A percentile compares a stretch with the other conserved stretches of the same genome.
Conservation (phyloP, 2,329 filamentous ascomycete genomes). For the Myrmaecium sp. region DNA sequence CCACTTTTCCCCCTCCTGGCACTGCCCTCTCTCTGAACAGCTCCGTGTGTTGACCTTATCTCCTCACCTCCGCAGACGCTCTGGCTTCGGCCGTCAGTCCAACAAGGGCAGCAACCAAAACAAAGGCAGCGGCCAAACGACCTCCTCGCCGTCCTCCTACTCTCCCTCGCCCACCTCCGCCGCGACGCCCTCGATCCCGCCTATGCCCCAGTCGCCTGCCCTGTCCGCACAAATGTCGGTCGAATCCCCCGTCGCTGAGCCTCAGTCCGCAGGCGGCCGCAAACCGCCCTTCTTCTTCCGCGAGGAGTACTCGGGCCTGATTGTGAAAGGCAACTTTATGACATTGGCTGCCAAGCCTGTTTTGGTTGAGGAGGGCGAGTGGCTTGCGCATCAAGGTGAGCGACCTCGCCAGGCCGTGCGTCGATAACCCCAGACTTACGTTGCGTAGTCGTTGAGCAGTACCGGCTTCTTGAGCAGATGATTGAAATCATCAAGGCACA, state of each 20-base stretch:
- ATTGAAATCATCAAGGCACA: constrained; percentile 76
- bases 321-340: constrained; percentile 96
- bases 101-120: constrained; percentile 22
- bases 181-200: constrained; percentile 12
- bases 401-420: constrained; percentile 5
- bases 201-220: constrained; percentile 34
- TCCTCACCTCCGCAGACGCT: constrained; percentile 16
- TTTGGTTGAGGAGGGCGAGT: constrained; percentile 86
- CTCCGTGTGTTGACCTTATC: too few species aligned
- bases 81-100: constrained; percentile 25
- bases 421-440: constrained; percentile 6
- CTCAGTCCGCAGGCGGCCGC: constrained; percentile 32
- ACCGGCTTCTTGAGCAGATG: constrained; percentile 75
- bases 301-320: constrained; percentile 60
- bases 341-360: constrained; percentile 83
- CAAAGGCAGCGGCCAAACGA: constrained; percentile 14
- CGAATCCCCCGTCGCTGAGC: constrained; percentile 15
- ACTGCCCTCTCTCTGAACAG: too few species aligned
- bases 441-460: constrained; percentile 70
- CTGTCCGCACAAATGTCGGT: constrained; percentile 37
- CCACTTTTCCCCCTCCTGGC: too few species aligned
- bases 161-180: constrained; percentile 19
- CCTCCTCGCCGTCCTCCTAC: constrained; percentile 4
- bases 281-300: constrained; percentile 62
- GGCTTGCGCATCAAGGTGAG: constrained; percentile 84